These are phyloP conservation scores for Thymus mandschuricus DNA, from an alignment of 257 asterid species.

Conservation along the genomic window DNA sequence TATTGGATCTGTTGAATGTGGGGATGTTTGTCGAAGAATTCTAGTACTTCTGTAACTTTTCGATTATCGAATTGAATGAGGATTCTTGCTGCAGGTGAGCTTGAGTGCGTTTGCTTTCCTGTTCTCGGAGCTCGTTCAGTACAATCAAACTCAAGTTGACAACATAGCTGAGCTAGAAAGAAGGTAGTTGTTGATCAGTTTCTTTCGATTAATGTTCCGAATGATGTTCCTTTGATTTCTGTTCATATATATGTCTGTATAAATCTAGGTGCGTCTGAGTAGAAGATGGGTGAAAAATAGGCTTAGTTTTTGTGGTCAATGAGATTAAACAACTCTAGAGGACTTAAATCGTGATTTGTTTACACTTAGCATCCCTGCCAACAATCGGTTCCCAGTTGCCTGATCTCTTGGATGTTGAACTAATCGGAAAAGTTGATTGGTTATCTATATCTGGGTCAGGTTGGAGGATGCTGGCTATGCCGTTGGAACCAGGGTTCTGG, in stretches of 20 bases:
- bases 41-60: no score
- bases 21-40: not conserved
- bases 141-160: slow-evolving; percentile 91
- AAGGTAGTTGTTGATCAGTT: slow-evolving; percentile 44
- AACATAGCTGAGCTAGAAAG: slow-evolving; percentile 79
- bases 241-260: not conserved
- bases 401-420: not conserved
- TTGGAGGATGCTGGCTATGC: slow-evolving; percentile 88
- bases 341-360: not conserved
- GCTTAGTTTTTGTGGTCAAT: not conserved
- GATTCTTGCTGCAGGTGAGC: slow-evolving; percentile 59
- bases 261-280: not conserved
- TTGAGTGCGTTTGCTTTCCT: slow-evolving; percentile 90
- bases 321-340: not conserved
- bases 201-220: not conserved
- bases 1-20: no score
- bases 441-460: slow-evolving; percentile 42
- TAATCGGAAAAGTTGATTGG: slow-evolving; percentile 14
- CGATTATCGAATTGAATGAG: not conserved
- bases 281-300: not conserved
- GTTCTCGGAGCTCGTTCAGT: slow-evolving; percentile 93
- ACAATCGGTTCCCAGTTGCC: no score
- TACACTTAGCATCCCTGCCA: not conserved
- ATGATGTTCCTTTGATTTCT: not conserved
- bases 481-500: slow-evolving; percentile 79